Percentiles rank a stretch among this genome's conserved stretches.
phyloP scores from a whole-genome alignment of 2,329 filamentous ascomycete genomes.

The Fonsecaea monophora region DNA sequence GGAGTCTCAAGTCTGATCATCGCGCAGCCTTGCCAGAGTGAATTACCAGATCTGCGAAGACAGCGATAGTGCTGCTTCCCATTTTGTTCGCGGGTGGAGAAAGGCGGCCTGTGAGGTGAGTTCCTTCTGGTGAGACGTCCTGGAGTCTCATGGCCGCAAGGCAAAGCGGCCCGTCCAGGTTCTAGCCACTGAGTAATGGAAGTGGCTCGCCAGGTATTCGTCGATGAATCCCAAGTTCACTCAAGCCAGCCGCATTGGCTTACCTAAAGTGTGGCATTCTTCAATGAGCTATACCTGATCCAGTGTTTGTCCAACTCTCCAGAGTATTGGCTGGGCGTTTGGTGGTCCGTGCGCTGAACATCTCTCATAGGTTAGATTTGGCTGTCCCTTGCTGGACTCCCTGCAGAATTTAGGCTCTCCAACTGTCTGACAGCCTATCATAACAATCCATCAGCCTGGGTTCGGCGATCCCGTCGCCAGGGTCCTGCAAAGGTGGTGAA shows the following conservation, averaged over 20 bases:
- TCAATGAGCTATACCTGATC: constrained; percentile 3
- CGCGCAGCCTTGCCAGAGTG: neutral
- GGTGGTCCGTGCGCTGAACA: neutral
- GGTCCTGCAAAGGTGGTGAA: constrained; percentile 11
- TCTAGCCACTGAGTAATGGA: neutral
- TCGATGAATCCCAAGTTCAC: neutral
- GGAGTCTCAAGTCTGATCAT: constrained; percentile 1
- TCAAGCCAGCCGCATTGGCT: neutral
- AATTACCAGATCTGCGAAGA: constrained; percentile 8
- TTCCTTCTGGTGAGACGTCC: constrained; percentile 1
- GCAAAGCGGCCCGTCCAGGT: neutral
- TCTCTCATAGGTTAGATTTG: neutral
- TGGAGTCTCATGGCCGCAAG: neutral
- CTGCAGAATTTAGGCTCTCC: neutral
- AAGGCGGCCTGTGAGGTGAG: neutral
- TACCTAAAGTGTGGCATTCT: constrained; percentile 10
- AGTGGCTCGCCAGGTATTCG: neutral
- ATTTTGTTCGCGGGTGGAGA: constrained; percentile 6
- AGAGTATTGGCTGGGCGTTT: neutral
- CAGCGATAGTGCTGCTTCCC: constrained; percentile 2
- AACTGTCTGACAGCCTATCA: neutral
- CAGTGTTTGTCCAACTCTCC: constrained; percentile 16
- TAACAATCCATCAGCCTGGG: neutral
- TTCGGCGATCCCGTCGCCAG: constrained; percentile 15
- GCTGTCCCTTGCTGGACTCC: neutral